These are phyloP conservation scores for Metarhizium guizhouense DNA, from an alignment of 2,329 filamentous ascomycete species.

Conservation along the genomic window DNA sequence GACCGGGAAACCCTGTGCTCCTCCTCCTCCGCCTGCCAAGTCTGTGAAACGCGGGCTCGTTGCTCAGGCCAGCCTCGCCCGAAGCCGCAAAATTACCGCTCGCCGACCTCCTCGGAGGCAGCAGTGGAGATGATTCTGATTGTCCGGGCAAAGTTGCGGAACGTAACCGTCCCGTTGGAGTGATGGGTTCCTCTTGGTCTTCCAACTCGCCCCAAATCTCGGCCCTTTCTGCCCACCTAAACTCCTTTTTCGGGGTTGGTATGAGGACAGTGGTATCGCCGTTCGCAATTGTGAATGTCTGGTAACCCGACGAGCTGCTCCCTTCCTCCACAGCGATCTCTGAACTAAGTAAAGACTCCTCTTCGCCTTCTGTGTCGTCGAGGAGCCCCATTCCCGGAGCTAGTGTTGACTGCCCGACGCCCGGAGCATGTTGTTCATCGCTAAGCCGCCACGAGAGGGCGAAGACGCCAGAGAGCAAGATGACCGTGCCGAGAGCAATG, in stretches of 20 bases:
- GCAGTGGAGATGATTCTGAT: conserved; percentile 31
- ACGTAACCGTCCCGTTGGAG: conserved; percentile 31
- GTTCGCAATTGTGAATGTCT: conserved; percentile 37
- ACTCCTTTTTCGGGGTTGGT: conserved; percentile 38
- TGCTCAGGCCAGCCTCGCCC: conserved; percentile 20
- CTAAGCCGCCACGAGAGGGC: conserved; percentile 90
- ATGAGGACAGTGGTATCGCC: conserved; percentile 29
- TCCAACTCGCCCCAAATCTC: conserved; percentile 87
- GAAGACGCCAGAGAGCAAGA: conserved; percentile 80
- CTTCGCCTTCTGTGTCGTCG: conserved; percentile 56
- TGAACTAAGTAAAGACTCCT: conserved; percentile 44
- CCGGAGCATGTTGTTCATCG: conserved; percentile 59
- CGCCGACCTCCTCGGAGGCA: conserved; percentile 24
- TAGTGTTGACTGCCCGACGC: conserved; percentile 57
- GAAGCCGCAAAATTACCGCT: conserved; percentile 16
- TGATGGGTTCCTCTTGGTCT: conserved; percentile 50
- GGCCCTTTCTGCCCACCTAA: conserved; percentile 55
- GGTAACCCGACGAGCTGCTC: conserved; percentile 29
- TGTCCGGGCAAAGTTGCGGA: conserved; percentile 39
- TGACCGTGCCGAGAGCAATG: conserved; percentile 77
- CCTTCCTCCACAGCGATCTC: conserved; percentile 34
- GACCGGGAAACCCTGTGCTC: conserved; percentile 54
- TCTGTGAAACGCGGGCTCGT: conserved; percentile 21
- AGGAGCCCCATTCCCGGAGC: conserved; percentile 77
- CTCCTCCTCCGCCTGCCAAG: conserved; percentile 41